A percentile compares a stretch with the other conserved stretches of the same genome.
Conservation (phyloP, 768 basidiomycete genomes). For the Roridomyces roridus region DNA sequence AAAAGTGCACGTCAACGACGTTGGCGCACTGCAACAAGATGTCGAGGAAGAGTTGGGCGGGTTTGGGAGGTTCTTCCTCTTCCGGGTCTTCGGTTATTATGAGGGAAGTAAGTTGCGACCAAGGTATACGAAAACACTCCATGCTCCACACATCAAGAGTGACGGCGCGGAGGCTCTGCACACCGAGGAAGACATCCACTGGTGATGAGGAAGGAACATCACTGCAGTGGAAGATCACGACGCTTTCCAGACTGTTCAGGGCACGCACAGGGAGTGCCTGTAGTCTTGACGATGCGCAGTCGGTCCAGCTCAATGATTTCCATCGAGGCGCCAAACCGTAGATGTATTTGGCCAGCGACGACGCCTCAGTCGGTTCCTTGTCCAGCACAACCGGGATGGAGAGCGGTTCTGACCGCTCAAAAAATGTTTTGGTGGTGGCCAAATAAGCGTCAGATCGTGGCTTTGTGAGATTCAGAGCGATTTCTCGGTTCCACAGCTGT, state of each 20-base stretch:
- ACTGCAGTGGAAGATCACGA: no score
- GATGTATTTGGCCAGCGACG: no score
- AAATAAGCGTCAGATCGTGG: not conserved
- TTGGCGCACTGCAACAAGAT: conserved; percentile 4
- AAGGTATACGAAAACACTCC: not conserved
- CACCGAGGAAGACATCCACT: not conserved
- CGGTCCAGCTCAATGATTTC: no score
- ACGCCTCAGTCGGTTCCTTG: no score
- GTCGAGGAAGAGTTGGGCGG: not conserved
- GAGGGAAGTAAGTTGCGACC: conserved; percentile 13
- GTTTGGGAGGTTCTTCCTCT: no score
- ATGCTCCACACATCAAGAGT: not conserved
- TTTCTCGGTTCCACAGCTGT: not conserved
- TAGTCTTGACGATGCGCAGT: no score
- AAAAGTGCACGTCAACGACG: not conserved
- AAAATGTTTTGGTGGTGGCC: not conserved
- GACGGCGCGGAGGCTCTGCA: not conserved
- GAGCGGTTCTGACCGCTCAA: conserved; percentile 6
- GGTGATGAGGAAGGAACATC: no score
- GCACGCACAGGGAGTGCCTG: not conserved
- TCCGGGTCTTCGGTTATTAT: not conserved
- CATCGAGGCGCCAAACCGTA: no score
- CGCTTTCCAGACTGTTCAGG: not conserved
- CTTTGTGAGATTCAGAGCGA: not conserved
- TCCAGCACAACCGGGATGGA: not conserved